Evolutionary conservation across 2,329 filamentous ascomycete species (phyloP).

Genomic region (Westerdykella aurantiaca): DNA sequence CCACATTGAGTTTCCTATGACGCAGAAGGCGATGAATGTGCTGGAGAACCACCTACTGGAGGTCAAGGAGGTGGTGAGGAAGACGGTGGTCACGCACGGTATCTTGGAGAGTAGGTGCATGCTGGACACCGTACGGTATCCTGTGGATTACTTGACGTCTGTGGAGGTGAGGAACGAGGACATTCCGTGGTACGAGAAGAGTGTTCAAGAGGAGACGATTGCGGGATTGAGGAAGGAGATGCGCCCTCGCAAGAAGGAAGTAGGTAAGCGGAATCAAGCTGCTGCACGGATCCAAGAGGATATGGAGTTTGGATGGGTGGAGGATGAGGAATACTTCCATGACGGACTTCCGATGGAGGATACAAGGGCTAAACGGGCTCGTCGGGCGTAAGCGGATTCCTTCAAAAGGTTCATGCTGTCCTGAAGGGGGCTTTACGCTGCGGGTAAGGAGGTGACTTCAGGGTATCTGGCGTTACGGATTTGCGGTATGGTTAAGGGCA

Average conservation of each 20-base stretch:
- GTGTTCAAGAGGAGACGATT: slow-evolving; percentile 5
- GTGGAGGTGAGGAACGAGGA: slow-evolving; percentile 36
- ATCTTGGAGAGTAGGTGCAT: slow-evolving; percentile 39
- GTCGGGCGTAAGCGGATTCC: background rate
- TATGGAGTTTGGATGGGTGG: background rate
- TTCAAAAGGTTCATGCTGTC: too few species aligned
- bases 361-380: background rate
- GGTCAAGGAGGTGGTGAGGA: slow-evolving; percentile 41
- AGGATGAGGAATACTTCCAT: background rate
- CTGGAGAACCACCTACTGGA: slow-evolving; percentile 38
- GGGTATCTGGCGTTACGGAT: too few species aligned
- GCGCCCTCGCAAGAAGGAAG: background rate
- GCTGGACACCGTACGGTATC: slow-evolving; percentile 34
- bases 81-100: slow-evolving; percentile 30
- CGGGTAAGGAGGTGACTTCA: too few species aligned
- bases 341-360: slow-evolving; percentile 4
- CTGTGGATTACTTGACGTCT: slow-evolving; percentile 44
- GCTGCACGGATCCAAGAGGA: background rate
- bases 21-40: slow-evolving; percentile 39
- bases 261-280: too few species aligned
- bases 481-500: too few species aligned
- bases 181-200: slow-evolving; percentile 35
- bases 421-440: too few species aligned
- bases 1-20: slow-evolving; percentile 41
- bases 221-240: slow-evolving; percentile 1